Percentiles rank a stretch among this genome's conserved stretches.
These are phyloP conservation scores for Aspergillus coremiiformis DNA, from an alignment of 495 filamentous ascomycete genomes.

Conservation along the genomic window DNA sequence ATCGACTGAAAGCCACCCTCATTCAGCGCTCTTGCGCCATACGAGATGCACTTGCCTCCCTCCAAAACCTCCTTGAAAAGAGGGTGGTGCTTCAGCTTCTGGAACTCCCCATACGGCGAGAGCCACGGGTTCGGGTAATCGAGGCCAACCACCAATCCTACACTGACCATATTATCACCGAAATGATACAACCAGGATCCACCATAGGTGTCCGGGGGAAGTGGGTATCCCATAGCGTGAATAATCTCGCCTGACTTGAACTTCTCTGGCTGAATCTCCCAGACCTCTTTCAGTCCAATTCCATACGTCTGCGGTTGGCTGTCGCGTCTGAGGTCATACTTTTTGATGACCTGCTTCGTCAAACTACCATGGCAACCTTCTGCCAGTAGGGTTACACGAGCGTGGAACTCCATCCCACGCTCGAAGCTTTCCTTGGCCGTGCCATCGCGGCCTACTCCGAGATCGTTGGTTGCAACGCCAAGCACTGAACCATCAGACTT, in stretches of 20 bases:
- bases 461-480: slow-evolving; percentile 94
- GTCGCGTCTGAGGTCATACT: slow-evolving; percentile 83
- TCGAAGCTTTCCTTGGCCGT: slow-evolving; percentile 89
- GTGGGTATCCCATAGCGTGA: slow-evolving; percentile 91
- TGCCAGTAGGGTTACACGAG: slow-evolving; percentile 83
- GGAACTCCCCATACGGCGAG: slow-evolving; percentile 91
- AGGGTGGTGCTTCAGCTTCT: slow-evolving; percentile 97
- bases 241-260: slow-evolving; percentile 77
- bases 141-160: slow-evolving; percentile 88
- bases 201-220: slow-evolving; percentile 85
- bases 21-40: slow-evolving; percentile 85
- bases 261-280: slow-evolving; percentile 92
- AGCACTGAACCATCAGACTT: slow-evolving; percentile 76
- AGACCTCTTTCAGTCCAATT: slow-evolving; percentile 91
- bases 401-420: slow-evolving; percentile 97
- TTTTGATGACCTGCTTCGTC: slow-evolving; percentile 91
- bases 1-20: slow-evolving; percentile 98
- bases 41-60: slow-evolving; percentile 96
- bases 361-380: slow-evolving; percentile 96
- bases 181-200: slow-evolving; percentile 99
- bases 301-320: slow-evolving; percentile 93
- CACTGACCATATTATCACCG: slow-evolving; percentile 89
- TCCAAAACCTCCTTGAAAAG: slow-evolving; percentile 73
- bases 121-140: slow-evolving; percentile 98
- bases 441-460: slow-evolving; percentile 73